phyloP scores from a whole-genome alignment of 1,139 yeast species.

The Debaryomyces subglobosus region DNA sequence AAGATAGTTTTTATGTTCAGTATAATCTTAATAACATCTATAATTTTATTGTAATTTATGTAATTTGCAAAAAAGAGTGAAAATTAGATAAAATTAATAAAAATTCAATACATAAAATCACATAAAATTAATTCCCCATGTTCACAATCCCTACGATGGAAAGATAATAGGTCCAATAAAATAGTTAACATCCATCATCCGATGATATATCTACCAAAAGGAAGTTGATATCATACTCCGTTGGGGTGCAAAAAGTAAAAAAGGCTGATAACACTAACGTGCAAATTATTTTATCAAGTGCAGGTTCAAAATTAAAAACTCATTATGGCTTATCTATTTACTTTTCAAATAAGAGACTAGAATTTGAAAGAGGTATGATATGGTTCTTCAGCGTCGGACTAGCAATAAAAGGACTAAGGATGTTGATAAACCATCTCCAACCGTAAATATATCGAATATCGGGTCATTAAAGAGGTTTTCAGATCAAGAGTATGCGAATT shows the following conservation, averaged over 20 bases:
- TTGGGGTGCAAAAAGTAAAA: neutral
- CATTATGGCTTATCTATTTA: neutral
- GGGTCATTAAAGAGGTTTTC: slow-evolving; percentile 60
- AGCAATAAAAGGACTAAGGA: neutral
- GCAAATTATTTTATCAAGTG: neutral
- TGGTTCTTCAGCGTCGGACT: slow-evolving; percentile 18
- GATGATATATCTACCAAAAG: too few relatives aligned
- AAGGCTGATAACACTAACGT: neutral
- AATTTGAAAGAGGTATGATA: slow-evolving; percentile 8
- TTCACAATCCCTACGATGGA: too few relatives aligned
- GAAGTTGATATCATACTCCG: too few relatives aligned
- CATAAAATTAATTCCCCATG: too few relatives aligned
- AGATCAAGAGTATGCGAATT: slow-evolving; percentile 58
- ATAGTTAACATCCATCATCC: too few relatives aligned
- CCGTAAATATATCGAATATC: slow-evolving; percentile 51
- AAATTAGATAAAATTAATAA: neutral
- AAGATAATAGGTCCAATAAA: too few relatives aligned
- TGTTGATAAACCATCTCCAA: slow-evolving; percentile 37
- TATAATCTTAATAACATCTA: too few relatives aligned
- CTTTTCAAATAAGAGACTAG: neutral
- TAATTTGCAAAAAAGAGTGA: too few relatives aligned
- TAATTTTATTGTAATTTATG: too few relatives aligned
- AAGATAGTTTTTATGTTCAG: too few relatives aligned
- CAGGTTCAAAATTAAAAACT: neutral
- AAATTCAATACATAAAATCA: neutral